A percentile compares a stretch with the other conserved stretches of the same genome.
Evolutionary conservation across 768 basidiomycete species (phyloP).

Genomic region (Rhodocollybia butyracea): DNA sequence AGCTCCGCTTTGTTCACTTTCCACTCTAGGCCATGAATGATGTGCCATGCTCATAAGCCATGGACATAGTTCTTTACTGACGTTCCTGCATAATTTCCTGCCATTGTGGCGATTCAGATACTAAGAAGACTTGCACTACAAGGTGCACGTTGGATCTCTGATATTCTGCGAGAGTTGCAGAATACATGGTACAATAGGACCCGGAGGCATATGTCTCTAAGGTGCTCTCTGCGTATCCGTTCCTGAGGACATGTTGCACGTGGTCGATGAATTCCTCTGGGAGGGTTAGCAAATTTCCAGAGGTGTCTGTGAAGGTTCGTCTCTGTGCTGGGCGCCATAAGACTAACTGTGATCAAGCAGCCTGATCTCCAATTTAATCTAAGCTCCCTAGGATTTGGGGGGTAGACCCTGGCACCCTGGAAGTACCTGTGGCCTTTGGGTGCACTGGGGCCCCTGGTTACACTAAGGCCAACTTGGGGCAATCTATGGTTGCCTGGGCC

Average conservation of each 20-base stretch:
- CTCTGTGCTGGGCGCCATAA: constrained; percentile 21
- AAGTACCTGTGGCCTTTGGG: too few species aligned
- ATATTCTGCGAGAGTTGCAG: constrained; percentile 26
- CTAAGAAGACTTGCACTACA: constrained; percentile 19
- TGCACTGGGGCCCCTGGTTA: too few species aligned
- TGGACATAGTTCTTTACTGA: constrained; percentile 35
- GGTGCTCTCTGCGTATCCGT: too few species aligned
- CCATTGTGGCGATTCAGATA: constrained; percentile 24
- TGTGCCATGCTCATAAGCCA: constrained; percentile 44
- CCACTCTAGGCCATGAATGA: constrained; percentile 35
- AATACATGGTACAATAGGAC: too few species aligned
- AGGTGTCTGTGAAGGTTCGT: not conserved
- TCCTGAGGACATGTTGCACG: constrained; percentile 20
- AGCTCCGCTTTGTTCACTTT: constrained; percentile 20
- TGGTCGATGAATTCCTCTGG: constrained; percentile 18
- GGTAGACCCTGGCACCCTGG: too few species aligned
- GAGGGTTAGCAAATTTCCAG: constrained; percentile 3
- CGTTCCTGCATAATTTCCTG: constrained; percentile 27
- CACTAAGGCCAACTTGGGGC: too few species aligned
- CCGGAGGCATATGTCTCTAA: too few species aligned
- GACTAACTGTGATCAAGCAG: constrained; percentile 20
- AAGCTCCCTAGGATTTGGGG: too few species aligned
- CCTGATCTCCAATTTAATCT: too few species aligned
- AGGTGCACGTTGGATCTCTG: constrained; percentile 30
- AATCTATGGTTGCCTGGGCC: too few species aligned